phyloP scores from a whole-genome alignment of 305 asterid genomes.

The Fraxinus paxiana region DNA sequence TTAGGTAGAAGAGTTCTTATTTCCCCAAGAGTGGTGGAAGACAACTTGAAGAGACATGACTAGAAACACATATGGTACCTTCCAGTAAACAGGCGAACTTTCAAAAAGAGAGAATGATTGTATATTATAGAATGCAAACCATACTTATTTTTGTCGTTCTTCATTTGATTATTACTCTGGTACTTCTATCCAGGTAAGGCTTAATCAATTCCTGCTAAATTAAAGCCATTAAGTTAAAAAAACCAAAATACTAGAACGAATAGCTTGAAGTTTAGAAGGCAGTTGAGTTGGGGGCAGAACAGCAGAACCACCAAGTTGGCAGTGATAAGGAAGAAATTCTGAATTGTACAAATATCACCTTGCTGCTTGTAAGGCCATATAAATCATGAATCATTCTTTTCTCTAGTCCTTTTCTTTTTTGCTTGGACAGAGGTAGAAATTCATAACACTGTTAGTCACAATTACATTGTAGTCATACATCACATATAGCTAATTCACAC shows the following conservation, averaged over 20 bases:
- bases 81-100: not conserved
- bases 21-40: conserved; percentile 13
- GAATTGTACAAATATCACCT: not conserved
- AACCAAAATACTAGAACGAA: not conserved
- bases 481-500: conserved; percentile 25
- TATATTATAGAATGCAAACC: not conserved
- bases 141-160: conserved; percentile 1
- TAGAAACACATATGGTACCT: not conserved
- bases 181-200: not conserved
- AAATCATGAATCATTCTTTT: not conserved
- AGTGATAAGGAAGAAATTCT: not conserved
- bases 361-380: not conserved
- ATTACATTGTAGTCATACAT: not conserved
- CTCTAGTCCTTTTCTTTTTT: not conserved
- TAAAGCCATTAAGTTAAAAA: not conserved
- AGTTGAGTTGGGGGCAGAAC: not conserved
- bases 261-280: not conserved
- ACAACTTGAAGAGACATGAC: not conserved
- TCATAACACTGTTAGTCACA: not conserved
- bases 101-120: not conserved
- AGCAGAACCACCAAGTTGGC: not conserved
- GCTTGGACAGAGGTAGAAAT: not conserved
- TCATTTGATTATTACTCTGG: not conserved
- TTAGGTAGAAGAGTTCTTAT: conserved; percentile 3
- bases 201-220: not conserved